Conservation (phyloP, 1,139 yeast genomes). For the Pneumocystis sp. region DNA sequence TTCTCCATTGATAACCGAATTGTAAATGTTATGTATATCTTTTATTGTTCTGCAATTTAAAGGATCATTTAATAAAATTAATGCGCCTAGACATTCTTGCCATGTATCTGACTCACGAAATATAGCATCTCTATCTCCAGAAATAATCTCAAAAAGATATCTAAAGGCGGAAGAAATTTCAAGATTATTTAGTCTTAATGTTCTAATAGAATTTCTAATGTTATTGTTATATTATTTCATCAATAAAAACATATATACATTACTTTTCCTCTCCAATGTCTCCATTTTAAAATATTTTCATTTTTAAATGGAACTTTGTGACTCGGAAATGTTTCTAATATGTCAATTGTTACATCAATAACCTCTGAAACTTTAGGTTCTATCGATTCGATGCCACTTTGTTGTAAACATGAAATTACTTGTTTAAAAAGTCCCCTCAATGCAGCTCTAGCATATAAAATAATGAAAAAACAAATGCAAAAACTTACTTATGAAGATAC, state of each 20-base stretch:
- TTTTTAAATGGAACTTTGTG: neutral
- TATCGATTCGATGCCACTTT: neutral
- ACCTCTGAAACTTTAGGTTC: neutral
- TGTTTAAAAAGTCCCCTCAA: slow-evolving; percentile 1
- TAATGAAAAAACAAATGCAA: neutral
- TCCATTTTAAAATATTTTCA: neutral
- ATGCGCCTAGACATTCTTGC: slow-evolving; percentile 2
- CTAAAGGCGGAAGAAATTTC: neutral
- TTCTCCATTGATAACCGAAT: neutral
- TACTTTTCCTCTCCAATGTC: neutral
- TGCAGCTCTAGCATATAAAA: neutral
- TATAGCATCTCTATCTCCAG: slow-evolving; percentile 1
- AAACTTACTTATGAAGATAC: neutral
- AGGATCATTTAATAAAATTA: neutral
- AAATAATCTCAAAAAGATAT: neutral
- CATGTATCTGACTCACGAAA: neutral
- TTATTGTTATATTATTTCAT: neutral
- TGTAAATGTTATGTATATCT: neutral
- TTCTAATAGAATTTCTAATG: neutral
- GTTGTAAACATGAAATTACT: neutral
- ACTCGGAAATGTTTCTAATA: slow-evolving; percentile 1
- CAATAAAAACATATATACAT: neutral
- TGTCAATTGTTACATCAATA: neutral
- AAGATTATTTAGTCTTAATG: neutral
- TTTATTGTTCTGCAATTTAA: neutral